phyloP scores from a whole-genome alignment of 2,329 filamentous ascomycete species.

The Aureobasidium sp. region DNA sequence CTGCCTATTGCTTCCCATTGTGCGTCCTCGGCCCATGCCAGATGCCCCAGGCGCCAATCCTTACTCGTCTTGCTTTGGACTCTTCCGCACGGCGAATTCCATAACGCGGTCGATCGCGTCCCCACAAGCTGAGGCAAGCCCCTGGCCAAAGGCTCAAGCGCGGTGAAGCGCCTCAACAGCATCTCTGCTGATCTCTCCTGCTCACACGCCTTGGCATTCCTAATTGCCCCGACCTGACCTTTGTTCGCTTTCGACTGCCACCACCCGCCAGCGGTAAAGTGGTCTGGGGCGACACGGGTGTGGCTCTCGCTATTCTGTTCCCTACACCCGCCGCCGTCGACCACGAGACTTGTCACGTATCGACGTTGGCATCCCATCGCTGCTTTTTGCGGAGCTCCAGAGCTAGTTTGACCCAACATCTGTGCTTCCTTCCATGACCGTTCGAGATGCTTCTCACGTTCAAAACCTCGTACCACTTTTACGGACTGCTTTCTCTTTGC shows the following conservation, averaged over 20 bases:
- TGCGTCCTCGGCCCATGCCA: neutral
- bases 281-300: constrained; percentile 1
- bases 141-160: constrained; percentile 2
- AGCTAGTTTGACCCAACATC: constrained; percentile 5
- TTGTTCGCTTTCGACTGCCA: neutral
- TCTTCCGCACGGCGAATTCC: constrained; percentile 1
- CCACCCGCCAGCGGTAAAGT: constrained; percentile 2
- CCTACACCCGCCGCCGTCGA: neutral
- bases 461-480: constrained; percentile 2
- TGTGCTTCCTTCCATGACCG: constrained; percentile 10
- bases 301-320: constrained; percentile 4
- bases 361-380: neutral
- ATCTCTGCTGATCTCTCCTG: constrained; percentile 12
- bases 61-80: neutral
- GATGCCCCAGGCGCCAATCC: neutral
- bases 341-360: neutral
- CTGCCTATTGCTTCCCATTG: neutral
- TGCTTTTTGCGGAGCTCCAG: constrained; percentile 10
- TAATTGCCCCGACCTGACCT: constrained; percentile 10
- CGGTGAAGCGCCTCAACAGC: constrained; percentile 12
- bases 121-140: constrained; percentile 4
- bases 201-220: constrained; percentile 11
- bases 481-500: neutral
- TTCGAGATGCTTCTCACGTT: neutral
- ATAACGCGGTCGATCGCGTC: constrained; percentile 6